Evolutionary conservation across 2,329 filamentous ascomycete genomes (phyloP), one percentile per base, ranked within the genome.

Genomic region (Ramichloridium luteum): DNA sequence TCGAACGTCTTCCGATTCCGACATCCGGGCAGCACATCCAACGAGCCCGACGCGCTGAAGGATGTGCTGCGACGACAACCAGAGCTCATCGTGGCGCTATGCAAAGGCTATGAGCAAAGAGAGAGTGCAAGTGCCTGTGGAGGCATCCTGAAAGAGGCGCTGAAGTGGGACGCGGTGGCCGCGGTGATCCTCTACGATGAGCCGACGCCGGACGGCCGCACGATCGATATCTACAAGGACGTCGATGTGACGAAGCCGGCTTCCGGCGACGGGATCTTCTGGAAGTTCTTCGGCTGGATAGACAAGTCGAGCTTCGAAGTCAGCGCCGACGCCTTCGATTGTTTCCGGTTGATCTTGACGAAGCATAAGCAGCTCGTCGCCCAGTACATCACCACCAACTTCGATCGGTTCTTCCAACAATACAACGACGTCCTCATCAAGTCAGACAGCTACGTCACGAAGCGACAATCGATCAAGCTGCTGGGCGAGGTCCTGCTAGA

Each of bases 271-370:
- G 88, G 88, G 3, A 75, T 94, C 2, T 94, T 98, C 56, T 98
- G 90, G 90, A 78, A 74, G 28, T 96, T 96, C 60, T 96, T 98
- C 53, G 75, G 80, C 39, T 98, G 88, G 84, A 93, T 98, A 49
- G 86, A 96, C 61, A 84, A 84, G 59, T 84, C 85, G 46, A 86
- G 81, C 16, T 98, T 98, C 51, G 90, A 98, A 63, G 83, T 96
- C 44, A 86, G 85, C 48, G 88, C 90, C 17, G 90, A 98, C 64
- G 88, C 90, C 1, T 98, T 98, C 57, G 93, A 86, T 36, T 96
- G 88, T 4, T 98, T 98, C 59, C 73, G 88, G 56, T 83, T 93
- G 69, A 77, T 96, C 38, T 63, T 98, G 34, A 96, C 90, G 15
- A 85, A 82, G 45, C 90, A 98, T 64, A 98, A 96, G 57, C 73